These are phyloP conservation scores for Brettanomyces bruxellensis DNA, from an alignment of 805 yeast species.

Conservation along the genomic window DNA sequence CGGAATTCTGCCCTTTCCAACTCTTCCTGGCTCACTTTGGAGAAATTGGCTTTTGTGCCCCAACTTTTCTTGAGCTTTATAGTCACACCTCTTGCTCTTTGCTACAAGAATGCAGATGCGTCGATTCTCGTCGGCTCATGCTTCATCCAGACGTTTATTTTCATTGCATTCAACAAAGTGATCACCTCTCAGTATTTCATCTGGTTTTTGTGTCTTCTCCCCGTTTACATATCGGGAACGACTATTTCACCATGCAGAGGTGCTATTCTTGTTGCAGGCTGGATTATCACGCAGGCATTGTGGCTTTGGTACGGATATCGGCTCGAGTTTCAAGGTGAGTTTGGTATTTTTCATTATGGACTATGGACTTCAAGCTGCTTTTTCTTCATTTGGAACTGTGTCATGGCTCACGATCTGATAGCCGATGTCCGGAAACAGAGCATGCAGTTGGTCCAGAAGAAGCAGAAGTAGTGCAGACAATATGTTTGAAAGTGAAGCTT, in stretches of 20 bases:
- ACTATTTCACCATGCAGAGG: conserved; percentile 31
- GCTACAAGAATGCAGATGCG: conserved; percentile 19
- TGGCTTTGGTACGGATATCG: conserved; percentile 78
- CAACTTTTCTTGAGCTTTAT: conserved; percentile 57
- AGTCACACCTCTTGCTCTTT: conserved; percentile 46
- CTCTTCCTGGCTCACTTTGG: conserved; percentile 11
- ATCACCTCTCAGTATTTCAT: conserved; percentile 93
- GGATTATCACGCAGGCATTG: conserved; percentile 63
- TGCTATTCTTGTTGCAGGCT: conserved; percentile 32
- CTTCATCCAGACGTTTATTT: conserved; percentile 72
- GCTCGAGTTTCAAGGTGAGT: conserved; percentile 69
- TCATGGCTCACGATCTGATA: conserved; percentile 13
- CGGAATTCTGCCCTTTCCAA: conserved; percentile 7
- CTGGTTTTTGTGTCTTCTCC: conserved; percentile 85
- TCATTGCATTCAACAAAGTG: conserved; percentile 71
- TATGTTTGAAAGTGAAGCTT: too few species aligned
- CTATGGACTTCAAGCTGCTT: conserved; percentile 16
- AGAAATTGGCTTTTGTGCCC: conserved; percentile 69
- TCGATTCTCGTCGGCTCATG: conserved; percentile 35
- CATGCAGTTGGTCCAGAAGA: not conserved
- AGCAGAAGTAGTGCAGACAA: not conserved
- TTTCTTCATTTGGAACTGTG: conserved; percentile 20
- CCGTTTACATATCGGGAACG: conserved; percentile 53
- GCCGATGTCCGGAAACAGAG: conserved; percentile 7
- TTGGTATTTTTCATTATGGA: conserved; percentile 19